A percentile compares a stretch with the other conserved stretches of the same genome.
Evolutionary conservation across 2,329 filamentous ascomycete species (phyloP).

Genomic region (Blastomyces gilchristii): DNA sequence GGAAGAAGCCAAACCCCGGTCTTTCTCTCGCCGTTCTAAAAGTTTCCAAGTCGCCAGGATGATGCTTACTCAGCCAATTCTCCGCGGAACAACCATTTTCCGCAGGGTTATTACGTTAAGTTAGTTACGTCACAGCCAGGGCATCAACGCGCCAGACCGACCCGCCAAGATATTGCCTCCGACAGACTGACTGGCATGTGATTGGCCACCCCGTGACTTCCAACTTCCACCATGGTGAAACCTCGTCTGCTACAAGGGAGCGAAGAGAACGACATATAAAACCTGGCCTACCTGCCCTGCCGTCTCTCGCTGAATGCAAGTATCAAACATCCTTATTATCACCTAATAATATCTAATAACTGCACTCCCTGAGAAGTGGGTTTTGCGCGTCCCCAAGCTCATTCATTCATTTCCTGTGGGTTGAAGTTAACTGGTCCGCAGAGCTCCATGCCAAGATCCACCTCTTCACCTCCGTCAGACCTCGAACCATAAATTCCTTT

Average conservation of each 20-base stretch:
- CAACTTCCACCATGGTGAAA: not conserved
- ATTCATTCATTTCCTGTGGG: not conserved
- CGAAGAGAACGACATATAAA: not conserved
- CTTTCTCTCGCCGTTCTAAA: not conserved
- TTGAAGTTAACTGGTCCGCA: not conserved
- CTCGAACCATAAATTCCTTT: not conserved
- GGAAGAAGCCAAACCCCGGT: no score
- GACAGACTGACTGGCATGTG: not conserved
- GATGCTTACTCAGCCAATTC: not conserved
- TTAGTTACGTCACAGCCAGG: not conserved
- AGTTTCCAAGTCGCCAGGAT: not conserved
- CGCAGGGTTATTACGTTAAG: not conserved
- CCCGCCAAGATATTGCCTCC: not conserved
- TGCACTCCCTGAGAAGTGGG: no score
- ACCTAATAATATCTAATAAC: not conserved
- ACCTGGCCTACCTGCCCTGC: not conserved
- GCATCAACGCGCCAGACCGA: not conserved
- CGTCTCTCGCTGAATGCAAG: not conserved
- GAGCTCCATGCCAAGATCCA: conserved; percentile 4
- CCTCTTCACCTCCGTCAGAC: not conserved
- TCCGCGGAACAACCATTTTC: not conserved
- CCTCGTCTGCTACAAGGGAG: not conserved
- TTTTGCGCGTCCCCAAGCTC: not conserved
- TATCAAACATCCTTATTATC: not conserved
- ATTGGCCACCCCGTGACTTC: not conserved